These are phyloP conservation scores for Xylaria curta DNA, from an alignment of 495 filamentous ascomycete species.

Conservation along the genomic window DNA sequence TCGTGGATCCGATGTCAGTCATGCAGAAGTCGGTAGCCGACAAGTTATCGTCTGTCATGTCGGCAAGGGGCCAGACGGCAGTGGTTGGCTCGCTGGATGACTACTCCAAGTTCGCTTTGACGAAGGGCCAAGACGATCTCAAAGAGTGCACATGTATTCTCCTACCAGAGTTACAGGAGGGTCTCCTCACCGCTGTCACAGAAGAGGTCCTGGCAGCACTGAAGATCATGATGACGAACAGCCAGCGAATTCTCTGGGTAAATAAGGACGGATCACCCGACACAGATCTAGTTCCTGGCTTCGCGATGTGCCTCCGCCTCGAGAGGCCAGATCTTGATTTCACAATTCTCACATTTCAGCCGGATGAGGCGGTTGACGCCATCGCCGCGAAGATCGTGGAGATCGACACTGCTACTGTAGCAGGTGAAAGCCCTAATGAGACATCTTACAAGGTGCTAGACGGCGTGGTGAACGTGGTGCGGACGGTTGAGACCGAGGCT, in stretches of 20 bases:
- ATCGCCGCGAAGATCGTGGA: not conserved
- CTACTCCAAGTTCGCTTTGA: not conserved
- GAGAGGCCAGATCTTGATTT: conserved; percentile 6
- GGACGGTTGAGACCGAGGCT: not conserved
- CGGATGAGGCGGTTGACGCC: not conserved
- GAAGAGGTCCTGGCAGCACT: conserved; percentile 15
- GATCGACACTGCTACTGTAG: not conserved
- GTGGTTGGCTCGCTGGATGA: not conserved
- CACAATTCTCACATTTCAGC: conserved; percentile 8
- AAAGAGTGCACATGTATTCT: not conserved
- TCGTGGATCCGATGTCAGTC: conserved; percentile 1
- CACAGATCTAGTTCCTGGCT: conserved; percentile 17
- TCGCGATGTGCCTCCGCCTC: conserved; percentile 17
- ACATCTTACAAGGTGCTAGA: not conserved
- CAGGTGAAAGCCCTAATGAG: not conserved
- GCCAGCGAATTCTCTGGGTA: conserved; percentile 48
- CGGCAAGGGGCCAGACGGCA: not conserved
- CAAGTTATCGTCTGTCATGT: not conserved
- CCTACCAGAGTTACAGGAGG: not conserved
- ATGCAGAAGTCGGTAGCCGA: conserved; percentile 2
- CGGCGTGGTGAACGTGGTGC: not conserved
- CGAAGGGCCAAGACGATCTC: conserved; percentile 2
- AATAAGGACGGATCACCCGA: conserved; percentile 47
- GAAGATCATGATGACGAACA: conserved; percentile 22
- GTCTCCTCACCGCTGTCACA: conserved; percentile 4